These are phyloP conservation scores for sorghum (Sorghum bicolor) DNA, from an alignment of 176 grass and related monocot species.

Conservation along the genomic window Sorghum_bicolor_NCBIv3 NC_012871.2:56060501-56061000, in stretches of 20 bases:
- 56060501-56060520: neutral
- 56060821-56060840: neutral
- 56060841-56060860: neutral
- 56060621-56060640: neutral
- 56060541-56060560: neutral
- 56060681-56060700: neutral
- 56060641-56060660: neutral
- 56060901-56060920: neutral
- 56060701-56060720: neutral
- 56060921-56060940: neutral
- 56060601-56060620: neutral
- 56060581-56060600: neutral
- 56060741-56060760: neutral
- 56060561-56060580: neutral
- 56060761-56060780: neutral
- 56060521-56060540: neutral
- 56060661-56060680: neutral
- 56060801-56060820: constrained; percentile 1
- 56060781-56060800: neutral
- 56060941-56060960: neutral
- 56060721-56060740: constrained; percentile 11
- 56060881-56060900: constrained; percentile 16
- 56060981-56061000: neutral
- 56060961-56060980: neutral
- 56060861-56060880: neutral